A percentile compares a stretch with the other conserved stretches of the same genome.
These are phyloP conservation scores for Ulota crispa DNA, from an alignment of 225 moss, liverwort and hornwort genomes.

Conservation along the genomic window DNA sequence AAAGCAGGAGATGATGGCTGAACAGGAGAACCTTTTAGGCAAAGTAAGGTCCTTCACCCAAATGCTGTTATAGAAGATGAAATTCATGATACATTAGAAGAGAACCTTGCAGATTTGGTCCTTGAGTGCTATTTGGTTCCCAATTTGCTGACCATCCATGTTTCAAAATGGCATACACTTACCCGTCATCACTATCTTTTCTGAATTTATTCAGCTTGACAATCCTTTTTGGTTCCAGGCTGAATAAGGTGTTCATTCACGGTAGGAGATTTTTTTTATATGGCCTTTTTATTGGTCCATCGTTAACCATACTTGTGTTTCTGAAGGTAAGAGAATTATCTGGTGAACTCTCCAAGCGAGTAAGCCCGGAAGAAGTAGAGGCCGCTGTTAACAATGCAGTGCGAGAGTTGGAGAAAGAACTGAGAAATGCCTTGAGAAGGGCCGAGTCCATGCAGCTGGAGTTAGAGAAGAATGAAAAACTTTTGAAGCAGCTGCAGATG, in stretches of 20 bases:
- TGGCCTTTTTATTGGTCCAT: not conserved
- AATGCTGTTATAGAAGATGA: not conserved
- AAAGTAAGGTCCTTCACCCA: slow-evolving; percentile 48
- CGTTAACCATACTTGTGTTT: slow-evolving; percentile 21
- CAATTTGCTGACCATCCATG: not conserved
- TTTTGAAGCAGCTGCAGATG: slow-evolving; percentile 52
- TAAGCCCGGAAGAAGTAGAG: slow-evolving; percentile 79
- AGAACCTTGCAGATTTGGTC: not conserved
- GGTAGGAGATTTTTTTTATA: not conserved
- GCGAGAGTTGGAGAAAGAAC: slow-evolving; percentile 61
- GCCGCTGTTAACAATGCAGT: slow-evolving; percentile 73
- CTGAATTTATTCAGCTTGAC: not conserved
- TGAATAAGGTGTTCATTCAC: not conserved
- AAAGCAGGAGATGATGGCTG: slow-evolving; percentile 70
- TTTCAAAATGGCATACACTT: not conserved
- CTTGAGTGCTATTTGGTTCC: not conserved
- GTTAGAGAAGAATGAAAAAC: slow-evolving; percentile 72
- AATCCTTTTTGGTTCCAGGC: not conserved
- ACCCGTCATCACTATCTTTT: not conserved
- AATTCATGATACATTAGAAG: not conserved
- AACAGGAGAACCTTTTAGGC: slow-evolving; percentile 61
- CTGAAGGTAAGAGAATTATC: slow-evolving; percentile 78
- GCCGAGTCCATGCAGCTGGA: slow-evolving; percentile 61
- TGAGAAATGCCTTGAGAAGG: slow-evolving; percentile 62
- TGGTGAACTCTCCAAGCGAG: slow-evolving; percentile 70